These are phyloP conservation scores for Komagataea norvegica DNA, from an alignment of 1,139 yeast genomes.

Conservation along the genomic window DNA sequence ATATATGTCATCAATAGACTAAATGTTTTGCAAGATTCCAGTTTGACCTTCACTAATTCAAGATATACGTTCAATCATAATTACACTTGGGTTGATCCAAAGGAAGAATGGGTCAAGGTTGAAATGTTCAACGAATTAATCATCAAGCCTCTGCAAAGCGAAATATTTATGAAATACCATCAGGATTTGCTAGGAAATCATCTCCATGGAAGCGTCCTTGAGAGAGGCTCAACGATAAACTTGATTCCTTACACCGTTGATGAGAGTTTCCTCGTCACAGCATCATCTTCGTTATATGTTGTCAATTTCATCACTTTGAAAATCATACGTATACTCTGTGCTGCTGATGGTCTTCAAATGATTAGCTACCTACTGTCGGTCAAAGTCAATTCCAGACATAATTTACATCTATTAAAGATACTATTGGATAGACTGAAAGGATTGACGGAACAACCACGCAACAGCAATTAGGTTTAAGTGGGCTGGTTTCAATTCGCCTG, in stretches of 20 bases:
- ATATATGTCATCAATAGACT: conserved; percentile 20
- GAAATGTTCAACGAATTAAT: conserved; percentile 21
- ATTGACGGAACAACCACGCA: too few species aligned
- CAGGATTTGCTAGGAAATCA: conserved; percentile 22
- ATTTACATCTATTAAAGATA: conserved; percentile 20
- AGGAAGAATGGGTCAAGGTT: conserved; percentile 21
- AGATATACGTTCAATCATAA: conserved; percentile 23
- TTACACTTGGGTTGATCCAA: conserved; percentile 21
- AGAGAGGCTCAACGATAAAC: conserved; percentile 20
- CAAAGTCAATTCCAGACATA: conserved; percentile 21
- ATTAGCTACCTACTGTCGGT: conserved; percentile 19
- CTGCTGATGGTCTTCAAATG: conserved; percentile 20
- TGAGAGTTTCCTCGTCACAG: conserved; percentile 13
- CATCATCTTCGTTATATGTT: conserved; percentile 19
- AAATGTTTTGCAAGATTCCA: conserved; percentile 18
- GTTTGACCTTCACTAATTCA: conserved; percentile 18
- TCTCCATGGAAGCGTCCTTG: conserved; percentile 16
- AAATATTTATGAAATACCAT: conserved; percentile 18
- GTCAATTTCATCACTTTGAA: conserved; percentile 21
- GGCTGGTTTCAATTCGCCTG: too few species aligned
- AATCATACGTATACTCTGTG: conserved; percentile 16
- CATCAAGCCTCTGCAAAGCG: conserved; percentile 21
- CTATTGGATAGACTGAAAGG: conserved; percentile 16
- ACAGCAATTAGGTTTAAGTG: too few species aligned
- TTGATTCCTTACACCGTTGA: conserved; percentile 21